Conservation (phyloP, 805 yeast genomes). For the Lipomyces orientalis region DNA sequence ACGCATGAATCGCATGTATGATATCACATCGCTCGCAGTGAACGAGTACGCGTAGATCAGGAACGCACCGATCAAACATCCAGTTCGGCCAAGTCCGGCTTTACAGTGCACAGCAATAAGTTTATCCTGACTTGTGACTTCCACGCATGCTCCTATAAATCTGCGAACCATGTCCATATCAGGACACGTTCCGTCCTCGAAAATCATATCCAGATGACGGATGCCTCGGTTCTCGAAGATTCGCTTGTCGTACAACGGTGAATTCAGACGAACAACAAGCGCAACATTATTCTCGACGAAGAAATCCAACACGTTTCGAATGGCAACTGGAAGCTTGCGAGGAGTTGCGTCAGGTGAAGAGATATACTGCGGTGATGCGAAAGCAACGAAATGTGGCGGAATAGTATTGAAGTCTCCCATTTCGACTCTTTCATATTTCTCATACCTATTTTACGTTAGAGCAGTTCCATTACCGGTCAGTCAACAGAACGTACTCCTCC, state of each 20-base stretch:
- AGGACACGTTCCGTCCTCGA: slow-evolving; percentile 98
- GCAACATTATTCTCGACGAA: slow-evolving; percentile 77
- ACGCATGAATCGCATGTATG: slow-evolving; percentile 92
- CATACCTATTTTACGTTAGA: slow-evolving; percentile 46
- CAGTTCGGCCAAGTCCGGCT: slow-evolving; percentile 97
- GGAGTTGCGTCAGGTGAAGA: slow-evolving; percentile 38
- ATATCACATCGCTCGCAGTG: slow-evolving; percentile 96
- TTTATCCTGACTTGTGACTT: slow-evolving; percentile 70
- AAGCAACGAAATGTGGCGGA: slow-evolving; percentile 93
- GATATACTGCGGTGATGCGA: slow-evolving; percentile 84
- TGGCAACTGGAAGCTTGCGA: slow-evolving; percentile 46
- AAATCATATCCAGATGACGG: slow-evolving; percentile 91
- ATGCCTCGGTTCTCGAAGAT: slow-evolving; percentile 85
- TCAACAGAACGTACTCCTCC: slow-evolving; percentile 66
- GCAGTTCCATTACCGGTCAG: neutral
- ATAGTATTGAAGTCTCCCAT: slow-evolving; percentile 94
- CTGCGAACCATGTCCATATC: slow-evolving; percentile 90
- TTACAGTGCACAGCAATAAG: slow-evolving; percentile 99
- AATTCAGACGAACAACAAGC: slow-evolving; percentile 88
- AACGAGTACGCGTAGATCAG: slow-evolving; percentile 94
- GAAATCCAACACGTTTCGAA: slow-evolving; percentile 78
- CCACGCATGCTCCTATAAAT: slow-evolving; percentile 93
- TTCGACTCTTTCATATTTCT: slow-evolving; percentile 91
- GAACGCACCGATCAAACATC: slow-evolving; percentile 97
- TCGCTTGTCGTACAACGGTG: slow-evolving; percentile 82